Conservation (phyloP, 1,284 basidiomycete species). For the Tylopilus orsonianus region DNA sequence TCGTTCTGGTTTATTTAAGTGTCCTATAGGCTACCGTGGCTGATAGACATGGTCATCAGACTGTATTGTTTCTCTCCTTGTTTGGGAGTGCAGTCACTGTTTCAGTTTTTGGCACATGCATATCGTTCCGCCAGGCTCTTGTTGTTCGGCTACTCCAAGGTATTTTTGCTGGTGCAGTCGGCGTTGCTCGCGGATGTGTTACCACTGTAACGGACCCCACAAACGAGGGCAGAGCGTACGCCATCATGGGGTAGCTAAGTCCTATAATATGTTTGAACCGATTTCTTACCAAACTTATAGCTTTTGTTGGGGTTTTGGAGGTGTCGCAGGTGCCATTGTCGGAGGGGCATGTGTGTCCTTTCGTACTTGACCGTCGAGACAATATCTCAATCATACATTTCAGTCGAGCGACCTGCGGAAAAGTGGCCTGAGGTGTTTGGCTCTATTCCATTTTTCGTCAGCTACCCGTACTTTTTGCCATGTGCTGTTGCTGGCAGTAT, state of each 20-base stretch:
- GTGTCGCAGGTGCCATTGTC: constrained; percentile 85
- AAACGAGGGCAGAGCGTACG: constrained; percentile 93
- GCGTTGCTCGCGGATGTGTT: constrained; percentile 88
- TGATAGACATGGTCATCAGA: constrained; percentile 84
- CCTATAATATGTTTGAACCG: neutral
- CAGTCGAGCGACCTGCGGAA: constrained; percentile 81
- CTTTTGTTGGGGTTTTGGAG: constrained; percentile 96
- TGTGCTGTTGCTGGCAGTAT: constrained; percentile 77
- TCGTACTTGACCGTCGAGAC: constrained; percentile 2
- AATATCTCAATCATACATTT: constrained; percentile 4
- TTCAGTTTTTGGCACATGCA: constrained; percentile 84
- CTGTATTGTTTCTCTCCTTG: constrained; percentile 84
- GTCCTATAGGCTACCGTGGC: constrained; percentile 81
- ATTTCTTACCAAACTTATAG: constrained; percentile 32
- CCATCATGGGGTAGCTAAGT: constrained; percentile 74
- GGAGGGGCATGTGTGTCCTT: constrained; percentile 74
- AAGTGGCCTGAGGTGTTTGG: constrained; percentile 83
- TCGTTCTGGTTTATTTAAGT: neutral
- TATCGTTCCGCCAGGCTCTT: constrained; percentile 80
- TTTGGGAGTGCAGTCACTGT: constrained; percentile 81
- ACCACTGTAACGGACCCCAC: constrained; percentile 85
- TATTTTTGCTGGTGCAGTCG: constrained; percentile 92
- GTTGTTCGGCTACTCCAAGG: constrained; percentile 90
- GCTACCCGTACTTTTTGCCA: constrained; percentile 91
- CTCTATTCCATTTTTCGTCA: constrained; percentile 65